A percentile compares a stretch with the other conserved stretches of the same genome.
Evolutionary conservation across 2,329 filamentous ascomycete species (phyloP).

Genomic region (Cladosporium phlei): DNA sequence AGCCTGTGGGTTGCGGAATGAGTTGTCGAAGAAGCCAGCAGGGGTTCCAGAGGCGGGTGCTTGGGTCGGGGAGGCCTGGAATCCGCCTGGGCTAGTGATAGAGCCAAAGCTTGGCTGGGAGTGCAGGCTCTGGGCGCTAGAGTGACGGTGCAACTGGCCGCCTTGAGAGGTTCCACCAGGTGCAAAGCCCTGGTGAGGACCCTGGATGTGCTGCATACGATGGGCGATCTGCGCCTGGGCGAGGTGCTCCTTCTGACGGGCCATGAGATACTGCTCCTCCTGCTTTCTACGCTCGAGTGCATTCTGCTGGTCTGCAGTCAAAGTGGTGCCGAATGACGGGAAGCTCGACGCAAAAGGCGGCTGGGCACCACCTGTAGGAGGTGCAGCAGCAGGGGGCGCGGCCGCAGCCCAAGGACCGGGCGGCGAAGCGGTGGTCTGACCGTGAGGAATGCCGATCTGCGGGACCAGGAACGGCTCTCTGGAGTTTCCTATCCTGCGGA

Average conservation of each 20-base stretch:
- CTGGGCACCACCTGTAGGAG: conserved; percentile 44
- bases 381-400: conserved; percentile 17
- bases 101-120: conserved; percentile 96
- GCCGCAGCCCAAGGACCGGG: conserved; percentile 38
- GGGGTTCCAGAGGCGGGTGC: conserved; percentile 36
- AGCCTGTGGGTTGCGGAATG: conserved; percentile 38
- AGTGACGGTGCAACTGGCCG: conserved; percentile 80
- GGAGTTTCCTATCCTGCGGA: conserved; percentile 92
- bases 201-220: conserved; percentile 65
- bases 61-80: conserved; percentile 57
- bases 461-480: conserved; percentile 95
- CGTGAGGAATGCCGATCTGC: conserved; percentile 92
- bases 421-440: conserved; percentile 41
- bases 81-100: conserved; percentile 77
- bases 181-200: conserved; percentile 43
- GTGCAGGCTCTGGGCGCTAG: conserved; percentile 90
- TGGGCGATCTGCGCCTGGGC: conserved; percentile 78
- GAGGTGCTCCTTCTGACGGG: conserved; percentile 88
- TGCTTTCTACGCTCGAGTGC: conserved; percentile 94
- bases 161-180: conserved; percentile 32
- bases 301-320: conserved; percentile 97
- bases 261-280: conserved; percentile 95
- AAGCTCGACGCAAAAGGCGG: conserved; percentile 92
- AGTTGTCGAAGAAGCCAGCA: conserved; percentile 66
- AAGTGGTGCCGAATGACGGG: conserved; percentile 90